Percentiles rank a stretch among this genome's conserved stretches.
Evolutionary conservation across 2,329 filamentous ascomycete genomes (phyloP).

Genomic region (Thelonectria olida): DNA sequence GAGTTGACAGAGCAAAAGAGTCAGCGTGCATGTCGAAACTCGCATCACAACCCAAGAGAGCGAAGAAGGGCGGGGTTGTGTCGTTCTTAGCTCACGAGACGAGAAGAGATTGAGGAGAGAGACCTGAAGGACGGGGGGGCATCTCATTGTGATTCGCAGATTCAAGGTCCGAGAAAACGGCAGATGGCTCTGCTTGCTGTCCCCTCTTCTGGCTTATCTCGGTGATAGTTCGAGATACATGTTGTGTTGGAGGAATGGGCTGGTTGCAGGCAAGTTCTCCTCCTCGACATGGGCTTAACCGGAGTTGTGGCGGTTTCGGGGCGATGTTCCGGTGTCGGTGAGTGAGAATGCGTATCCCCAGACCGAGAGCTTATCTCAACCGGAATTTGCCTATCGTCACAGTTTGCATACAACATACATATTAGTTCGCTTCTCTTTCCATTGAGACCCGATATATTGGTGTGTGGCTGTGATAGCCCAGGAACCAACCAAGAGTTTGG

Average conservation of each 20-base stretch:
- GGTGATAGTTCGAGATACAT: neutral
- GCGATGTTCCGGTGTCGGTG: conserved; percentile 11
- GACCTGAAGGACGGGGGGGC: no score
- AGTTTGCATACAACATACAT: no score
- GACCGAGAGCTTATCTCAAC: conserved; percentile 18
- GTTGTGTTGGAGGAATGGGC: neutral
- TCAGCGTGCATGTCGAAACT: neutral
- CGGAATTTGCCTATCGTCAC: no score
- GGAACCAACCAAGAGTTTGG: no score
- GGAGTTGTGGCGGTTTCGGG: conserved; percentile 19
- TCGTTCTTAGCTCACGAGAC: conserved; percentile 1
- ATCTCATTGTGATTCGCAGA: conserved; percentile 8
- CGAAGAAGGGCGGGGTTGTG: conserved; percentile 1
- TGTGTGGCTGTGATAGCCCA: no score
- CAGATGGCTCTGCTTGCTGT: neutral
- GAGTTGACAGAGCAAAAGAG: neutral
- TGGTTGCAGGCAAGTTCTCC: neutral
- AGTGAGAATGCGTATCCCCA: neutral
- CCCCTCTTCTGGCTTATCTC: neutral
- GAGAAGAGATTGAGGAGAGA: neutral
- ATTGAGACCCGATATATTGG: no score
- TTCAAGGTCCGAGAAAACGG: neutral
- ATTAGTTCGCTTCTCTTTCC: no score
- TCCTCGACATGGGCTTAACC: conserved; percentile 6
- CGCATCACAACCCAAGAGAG: neutral